These are phyloP conservation scores for Hyphopichia wangnamkhiaoensis DNA, from an alignment of 1,139 yeast species.

Conservation along the genomic window DNA sequence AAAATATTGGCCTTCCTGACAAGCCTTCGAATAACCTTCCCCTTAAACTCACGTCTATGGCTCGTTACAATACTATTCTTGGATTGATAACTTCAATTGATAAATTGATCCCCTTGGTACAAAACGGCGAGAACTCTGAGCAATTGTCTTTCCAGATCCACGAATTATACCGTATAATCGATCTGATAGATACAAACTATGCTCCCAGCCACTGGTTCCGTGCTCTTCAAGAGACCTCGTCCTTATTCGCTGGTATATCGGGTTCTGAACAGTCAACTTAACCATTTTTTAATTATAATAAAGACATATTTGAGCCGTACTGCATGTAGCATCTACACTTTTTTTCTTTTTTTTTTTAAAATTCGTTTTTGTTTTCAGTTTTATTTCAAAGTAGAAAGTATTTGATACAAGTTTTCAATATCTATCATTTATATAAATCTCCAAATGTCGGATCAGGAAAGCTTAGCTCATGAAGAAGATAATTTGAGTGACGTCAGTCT, in stretches of 20 bases:
- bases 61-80: conserved; percentile 2
- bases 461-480: conserved; percentile 12
- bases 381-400: neutral
- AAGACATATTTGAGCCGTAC: neutral
- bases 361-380: neutral
- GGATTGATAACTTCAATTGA: conserved; percentile 1
- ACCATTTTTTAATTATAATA: neutral
- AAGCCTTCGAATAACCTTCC: conserved; percentile 1
- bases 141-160: neutral
- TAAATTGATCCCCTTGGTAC: neutral
- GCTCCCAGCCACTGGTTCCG: conserved; percentile 1
- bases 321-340: neutral
- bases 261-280: too few species aligned
- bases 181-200: neutral
- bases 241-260: too few species aligned
- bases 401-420: neutral
- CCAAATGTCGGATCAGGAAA: conserved; percentile 1
- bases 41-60: neutral
- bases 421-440: neutral
- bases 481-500: conserved; percentile 40
- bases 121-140: neutral
- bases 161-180: neutral
- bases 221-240: neutral
- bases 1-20: neutral
- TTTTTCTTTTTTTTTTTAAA: neutral